Base-by-base conservation (phyloP, 2,329 filamentous ascomycete species). In the Sporothrix protearum region DNA sequence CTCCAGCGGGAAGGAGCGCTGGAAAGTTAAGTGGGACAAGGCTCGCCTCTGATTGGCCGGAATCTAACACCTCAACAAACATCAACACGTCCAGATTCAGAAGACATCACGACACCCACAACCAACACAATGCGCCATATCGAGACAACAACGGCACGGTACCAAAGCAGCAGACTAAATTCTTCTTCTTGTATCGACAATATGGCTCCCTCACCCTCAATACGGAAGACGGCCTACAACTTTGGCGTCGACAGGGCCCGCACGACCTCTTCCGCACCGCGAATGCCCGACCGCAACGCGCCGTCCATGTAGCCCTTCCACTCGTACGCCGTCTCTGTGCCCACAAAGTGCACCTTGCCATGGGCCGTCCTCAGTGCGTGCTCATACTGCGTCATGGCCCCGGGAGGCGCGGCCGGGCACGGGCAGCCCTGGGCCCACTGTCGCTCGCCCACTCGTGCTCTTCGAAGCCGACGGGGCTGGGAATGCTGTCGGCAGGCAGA, bases 241-340 rank as follows among this genome's bases (percentile, higher is more conserved):
- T 57, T 70, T 2, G 71, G 68, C 30, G 53, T 57, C n/a, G 45
- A 53, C 30, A 73, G 69, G 1, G 64, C 71, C 14, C 45, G 10
- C 7, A 63, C 14, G 4, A 85, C 82, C 75, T 87, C 83, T 47
- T 76, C 76, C 0, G 85, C 85, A 1, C 80, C 86, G 16, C 83
- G 77, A 71, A 85, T 79, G 1, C 86, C 86, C 67, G 80, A 82
- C 6, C 82, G 75, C 12, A 88, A 78, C 0, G 86, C 86, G 1
- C 87, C 86, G 73, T 88, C 86, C 85, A 88, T 87, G 75, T 87
- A 88, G 0, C 86, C 86, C 70, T 84, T 85, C 86, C 86, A 88
- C 71, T 84, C 81, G 2, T 75, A 79, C 0, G 83, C 81, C 0
- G 82, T 85, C 78, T 88, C 86, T 0, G 86, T 87, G 0, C 87